Percentiles rank a stretch among this genome's conserved stretches.
Conservation (phyloP, 345 rosid genomes). For the Eucalyptus sp. region DNA sequence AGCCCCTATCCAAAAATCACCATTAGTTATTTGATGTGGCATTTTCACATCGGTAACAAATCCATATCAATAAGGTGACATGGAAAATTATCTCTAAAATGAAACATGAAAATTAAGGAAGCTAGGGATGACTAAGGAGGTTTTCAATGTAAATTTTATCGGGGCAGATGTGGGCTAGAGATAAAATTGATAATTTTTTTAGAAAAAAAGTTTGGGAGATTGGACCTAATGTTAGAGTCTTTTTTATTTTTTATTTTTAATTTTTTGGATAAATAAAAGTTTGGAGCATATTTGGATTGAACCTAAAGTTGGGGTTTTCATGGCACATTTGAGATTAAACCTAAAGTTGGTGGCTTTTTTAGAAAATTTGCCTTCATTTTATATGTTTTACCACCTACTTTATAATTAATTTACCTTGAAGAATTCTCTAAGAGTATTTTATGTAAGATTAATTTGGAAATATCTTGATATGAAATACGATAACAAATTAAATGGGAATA, state of each 20-base stretch:
- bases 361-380: neutral
- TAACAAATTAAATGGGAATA: neutral
- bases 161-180: neutral
- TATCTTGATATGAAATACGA: neutral
- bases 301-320: neutral
- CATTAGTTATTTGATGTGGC: neutral
- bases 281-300: neutral
- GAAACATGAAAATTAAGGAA: neutral
- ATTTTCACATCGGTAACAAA: neutral
- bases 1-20: neutral
- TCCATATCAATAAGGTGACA: accelerated
- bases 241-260: neutral
- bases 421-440: neutral
- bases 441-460: neutral
- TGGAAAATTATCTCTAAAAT: neutral
- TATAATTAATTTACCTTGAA: neutral
- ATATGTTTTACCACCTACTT: neutral
- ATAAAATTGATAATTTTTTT: neutral
- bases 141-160: neutral
- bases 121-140: neutral
- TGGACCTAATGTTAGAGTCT: neutral
- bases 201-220: neutral
- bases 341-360: neutral
- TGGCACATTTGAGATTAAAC: too few relatives aligned
- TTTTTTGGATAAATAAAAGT: too few relatives aligned